Evolutionary conservation across 495 filamentous ascomycete species (phyloP).

Genomic region (Mycothermus thermophilus): DNA sequence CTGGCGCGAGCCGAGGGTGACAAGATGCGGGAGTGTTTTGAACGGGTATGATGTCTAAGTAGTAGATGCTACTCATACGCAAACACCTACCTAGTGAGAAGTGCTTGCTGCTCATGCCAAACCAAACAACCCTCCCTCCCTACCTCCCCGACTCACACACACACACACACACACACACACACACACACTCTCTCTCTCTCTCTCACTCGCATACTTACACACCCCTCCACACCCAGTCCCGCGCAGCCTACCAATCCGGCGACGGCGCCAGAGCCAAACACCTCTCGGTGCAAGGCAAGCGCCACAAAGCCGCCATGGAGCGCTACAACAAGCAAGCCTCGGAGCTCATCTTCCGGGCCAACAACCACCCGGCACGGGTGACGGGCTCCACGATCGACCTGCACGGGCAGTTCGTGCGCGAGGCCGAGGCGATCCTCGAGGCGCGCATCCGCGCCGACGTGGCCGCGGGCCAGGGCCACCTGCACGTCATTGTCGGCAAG

Average conservation of each 20-base stretch:
- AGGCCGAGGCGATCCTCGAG: conserved; percentile 82
- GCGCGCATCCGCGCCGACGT: conserved; percentile 64
- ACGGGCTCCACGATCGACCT: conserved; percentile 77
- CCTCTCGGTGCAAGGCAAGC: conserved; percentile 72
- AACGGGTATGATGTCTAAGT: conserved; percentile 42
- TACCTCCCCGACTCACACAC: no score
- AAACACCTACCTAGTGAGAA: no score
- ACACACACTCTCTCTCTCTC: no score
- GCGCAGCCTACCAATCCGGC: conserved; percentile 64
- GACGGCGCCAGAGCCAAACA: conserved; percentile 68
- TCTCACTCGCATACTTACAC: no score
- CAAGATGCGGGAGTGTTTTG: conserved; percentile 62
- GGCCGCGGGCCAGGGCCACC: conserved; percentile 54
- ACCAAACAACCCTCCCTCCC: neutral
- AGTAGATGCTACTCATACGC: no score
- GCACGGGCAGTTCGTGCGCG: conserved; percentile 84
- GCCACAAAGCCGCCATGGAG: conserved; percentile 64
- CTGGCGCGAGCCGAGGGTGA: conserved; percentile 66
- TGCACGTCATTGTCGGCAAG: conserved; percentile 74
- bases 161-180: no score
- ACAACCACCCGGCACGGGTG: conserved; percentile 62
- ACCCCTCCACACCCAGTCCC: conserved; percentile 37
- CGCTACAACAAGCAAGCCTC: conserved; percentile 78
- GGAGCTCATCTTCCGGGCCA: conserved; percentile 87
- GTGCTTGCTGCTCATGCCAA: neutral